Evolutionary conservation across 2,329 filamentous ascomycete species (phyloP), one percentile per base, ranked within the genome.

Genomic region (Lachnellula occidentalis): DNA sequence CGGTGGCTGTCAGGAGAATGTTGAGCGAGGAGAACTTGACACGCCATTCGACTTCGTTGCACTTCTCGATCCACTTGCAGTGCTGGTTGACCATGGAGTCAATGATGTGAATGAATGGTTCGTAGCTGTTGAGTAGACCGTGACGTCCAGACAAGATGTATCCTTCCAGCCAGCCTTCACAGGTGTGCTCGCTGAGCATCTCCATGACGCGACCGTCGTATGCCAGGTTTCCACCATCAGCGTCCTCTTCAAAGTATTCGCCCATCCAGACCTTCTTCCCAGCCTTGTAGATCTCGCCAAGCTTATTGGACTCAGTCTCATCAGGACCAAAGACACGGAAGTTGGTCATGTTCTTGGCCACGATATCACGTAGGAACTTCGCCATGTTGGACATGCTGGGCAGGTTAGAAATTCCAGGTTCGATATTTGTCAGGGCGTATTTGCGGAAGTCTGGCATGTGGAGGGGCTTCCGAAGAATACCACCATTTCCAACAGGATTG

Each of bases 11-110:
- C 51, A 91, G 77, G 14, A 92, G 78, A 61, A 91, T 90, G 73
- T 92, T 92, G 63, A 92, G 80, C 0, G 87, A 90, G 8, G 87
- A 79, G 11, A 91, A 74, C 69, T 85, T 85, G 63, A 77, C 80
- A 50, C 88, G 82, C 88, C 88, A 92, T 64, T 87, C 82, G 19
- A 91, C 84, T 66, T 91, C 87, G n/a, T 84, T 74, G 61, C 83
- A 88, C 73, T 91, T 92, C 70, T 92, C 87, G 49, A 91, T 79
- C 87, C 87, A 91, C 70, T 92, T 92, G 75, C 86, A 90, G 72
- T 92, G 87, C 73, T 90, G 87, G 69, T 90, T 90, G 57, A 92
- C 87, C 87, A 92, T 92, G 1, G 85, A 89, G 70, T 91, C 87
- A 64, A 92, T 90, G 64, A 92, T 82, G 66, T 91, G 87, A 56